Base-by-base conservation (phyloP, 2,329 filamentous ascomycete species). In the Fusarium sp. region DNA sequence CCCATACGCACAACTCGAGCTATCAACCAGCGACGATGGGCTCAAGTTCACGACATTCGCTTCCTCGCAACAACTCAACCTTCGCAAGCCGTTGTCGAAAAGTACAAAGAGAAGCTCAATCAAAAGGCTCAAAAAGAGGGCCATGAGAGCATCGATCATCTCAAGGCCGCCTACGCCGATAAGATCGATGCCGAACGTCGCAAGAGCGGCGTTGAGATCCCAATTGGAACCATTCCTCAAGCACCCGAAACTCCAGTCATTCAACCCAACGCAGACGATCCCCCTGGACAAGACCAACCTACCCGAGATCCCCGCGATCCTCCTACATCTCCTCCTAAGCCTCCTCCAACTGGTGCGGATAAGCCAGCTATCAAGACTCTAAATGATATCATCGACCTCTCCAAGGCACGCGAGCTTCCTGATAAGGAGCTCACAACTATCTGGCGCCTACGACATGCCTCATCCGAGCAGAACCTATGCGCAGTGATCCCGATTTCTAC, bases 41-140 rank as follows among this genome's bases (percentile, higher is more conserved):
- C 95, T 3, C 93, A 93, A 74, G 94, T 97, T 29, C 93, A 96
- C 79, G 93, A 97, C 79, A 90, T 97, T 46, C 93, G 94, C 68
- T 97, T 95, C 83, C 87, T 97, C 43, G 91, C 91, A 63, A 96
- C 93, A 17, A 92, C 94, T 64, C 87, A 88, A 58, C 83, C 88
- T 58, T 85, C 90, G 45, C 85, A 87, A 58, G 85, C 86, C 72
- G 83, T 97, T 37, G 77, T 92, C 67, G 93, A 97, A 68, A 96
- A 92, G 79, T 99, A 99, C 83, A 88, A 88, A 72, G 87, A 90
- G 58, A 97, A 97, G 82, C 90, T 99, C 66, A 87, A 91, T 69
- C 82, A 86, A 68, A 97, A 97, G 80, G 95, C 93, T 13, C 88
- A 88, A 76, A 81, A 90, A 80, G 85, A 91, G 76, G 90, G 91